Evolutionary conservation across 352 stramenopile species (phyloP).

Genomic region (Phytophthora kernoviae): DNA sequence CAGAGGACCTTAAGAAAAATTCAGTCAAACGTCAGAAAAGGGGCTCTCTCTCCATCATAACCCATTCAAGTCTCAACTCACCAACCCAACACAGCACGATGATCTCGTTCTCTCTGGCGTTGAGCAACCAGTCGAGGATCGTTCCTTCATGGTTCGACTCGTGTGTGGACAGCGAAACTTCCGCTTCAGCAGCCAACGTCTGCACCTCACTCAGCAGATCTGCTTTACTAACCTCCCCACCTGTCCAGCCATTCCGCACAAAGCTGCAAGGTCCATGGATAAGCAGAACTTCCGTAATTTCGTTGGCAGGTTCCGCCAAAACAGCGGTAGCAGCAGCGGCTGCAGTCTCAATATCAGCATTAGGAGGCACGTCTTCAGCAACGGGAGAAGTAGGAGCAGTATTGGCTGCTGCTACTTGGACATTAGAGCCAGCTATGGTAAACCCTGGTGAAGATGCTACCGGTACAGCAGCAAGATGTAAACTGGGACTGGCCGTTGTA

Average conservation of each 20-base stretch:
- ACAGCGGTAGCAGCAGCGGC: conserved; percentile 2
- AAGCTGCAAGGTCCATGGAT: conserved; percentile 30
- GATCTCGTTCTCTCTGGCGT: conserved; percentile 22
- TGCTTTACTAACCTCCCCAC: conserved; percentile 13
- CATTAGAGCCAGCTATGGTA: not conserved
- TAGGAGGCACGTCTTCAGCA: not conserved
- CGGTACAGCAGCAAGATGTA: not conserved
- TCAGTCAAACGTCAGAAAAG: not conserved
- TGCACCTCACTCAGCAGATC: conserved; percentile 23
- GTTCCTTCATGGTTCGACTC: conserved; percentile 30
- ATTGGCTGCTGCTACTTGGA: conserved; percentile 5
- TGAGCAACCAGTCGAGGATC: conserved; percentile 32
- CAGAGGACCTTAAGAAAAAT: conserved; percentile 25
- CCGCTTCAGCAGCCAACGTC: conserved; percentile 17
- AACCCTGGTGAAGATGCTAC: not conserved
- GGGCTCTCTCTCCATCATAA: not conserved
- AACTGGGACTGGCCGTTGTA: no score
- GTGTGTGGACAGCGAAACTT: conserved; percentile 18
- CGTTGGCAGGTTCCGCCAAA: not conserved
- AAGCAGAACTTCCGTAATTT: conserved; percentile 25
- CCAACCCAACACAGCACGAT: conserved; percentile 53
- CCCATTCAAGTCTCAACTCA: conserved; percentile 9
- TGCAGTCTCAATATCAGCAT: not conserved
- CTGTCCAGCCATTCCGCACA: conserved; percentile 16
- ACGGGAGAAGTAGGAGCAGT: not conserved